Evolutionary conservation across 2,329 filamentous ascomycete species (phyloP).

Genomic region (Cercospora beticola): DNA sequence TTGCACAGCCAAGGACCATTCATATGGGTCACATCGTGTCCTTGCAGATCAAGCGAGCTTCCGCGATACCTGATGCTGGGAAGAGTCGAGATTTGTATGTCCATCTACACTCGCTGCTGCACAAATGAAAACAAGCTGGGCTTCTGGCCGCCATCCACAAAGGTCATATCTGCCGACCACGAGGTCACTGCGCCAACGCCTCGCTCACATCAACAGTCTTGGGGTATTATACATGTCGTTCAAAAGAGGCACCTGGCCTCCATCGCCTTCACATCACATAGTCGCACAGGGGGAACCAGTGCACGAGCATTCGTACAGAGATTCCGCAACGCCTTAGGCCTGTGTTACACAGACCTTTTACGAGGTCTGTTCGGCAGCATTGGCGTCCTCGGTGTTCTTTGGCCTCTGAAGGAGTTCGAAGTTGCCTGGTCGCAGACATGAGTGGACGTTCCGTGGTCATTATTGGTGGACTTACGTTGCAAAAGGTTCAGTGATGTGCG

Average conservation of each 20-base stretch:
- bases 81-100: slow-evolving; percentile 5
- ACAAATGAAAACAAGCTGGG: slow-evolving; percentile 4
- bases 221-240: slow-evolving; percentile 5
- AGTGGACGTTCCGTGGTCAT: not conserved
- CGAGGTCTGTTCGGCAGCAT: slow-evolving; percentile 18
- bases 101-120: slow-evolving; percentile 1
- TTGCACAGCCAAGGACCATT: not conserved
- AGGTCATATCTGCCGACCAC: not conserved
- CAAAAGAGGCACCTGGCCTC: not conserved
- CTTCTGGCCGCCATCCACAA: not conserved
- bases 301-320: not conserved
- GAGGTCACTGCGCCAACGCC: slow-evolving; percentile 5
- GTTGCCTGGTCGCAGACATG: slow-evolving; percentile 39
- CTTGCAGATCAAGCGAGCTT: not conserved
- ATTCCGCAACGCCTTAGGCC: slow-evolving; percentile 15
- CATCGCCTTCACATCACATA: not conserved
- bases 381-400: slow-evolving; percentile 16
- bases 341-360: not conserved
- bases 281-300: not conserved
- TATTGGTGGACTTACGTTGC: slow-evolving; percentile 66
- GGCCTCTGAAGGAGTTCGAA: slow-evolving; percentile 51
- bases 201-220: not conserved
- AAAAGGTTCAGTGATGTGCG: slow-evolving; percentile 65
- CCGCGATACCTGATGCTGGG: not conserved
- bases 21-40: not conserved